Conservation (phyloP, 495 filamentous ascomycete genomes). For the Xylaria palmicola region DNA sequence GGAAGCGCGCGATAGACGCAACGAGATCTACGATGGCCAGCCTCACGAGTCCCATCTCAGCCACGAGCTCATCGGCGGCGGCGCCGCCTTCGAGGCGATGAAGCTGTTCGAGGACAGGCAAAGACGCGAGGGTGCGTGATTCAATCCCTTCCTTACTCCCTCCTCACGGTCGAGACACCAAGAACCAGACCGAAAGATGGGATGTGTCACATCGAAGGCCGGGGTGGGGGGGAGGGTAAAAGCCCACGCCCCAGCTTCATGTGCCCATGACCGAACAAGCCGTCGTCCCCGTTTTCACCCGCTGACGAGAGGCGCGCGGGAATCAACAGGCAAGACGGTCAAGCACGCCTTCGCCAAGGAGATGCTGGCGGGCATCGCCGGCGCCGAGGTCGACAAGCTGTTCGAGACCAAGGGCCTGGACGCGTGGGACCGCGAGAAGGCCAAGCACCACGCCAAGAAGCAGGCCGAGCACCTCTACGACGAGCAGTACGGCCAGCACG, state of each 20-base stretch:
- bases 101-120: conserved; percentile 77
- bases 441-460: conserved; percentile 64
- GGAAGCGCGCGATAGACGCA: conserved; percentile 53
- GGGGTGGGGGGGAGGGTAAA: too few relatives aligned
- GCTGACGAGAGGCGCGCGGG: background rate
- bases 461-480: conserved; percentile 64
- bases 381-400: conserved; percentile 75
- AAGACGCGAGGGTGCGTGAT: conserved; percentile 61
- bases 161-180: too few relatives aligned
- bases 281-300: too few relatives aligned
- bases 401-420: conserved; percentile 77
- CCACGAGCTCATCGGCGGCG: conserved; percentile 74
- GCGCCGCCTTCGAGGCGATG: conserved; percentile 76
- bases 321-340: conserved; percentile 63
- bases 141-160: background rate
- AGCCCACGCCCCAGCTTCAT: too few relatives aligned
- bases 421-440: conserved; percentile 59
- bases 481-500: conserved; percentile 51
- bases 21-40: conserved; percentile 54
- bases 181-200: too few relatives aligned
- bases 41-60: conserved; percentile 61
- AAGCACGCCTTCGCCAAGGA: conserved; percentile 78
- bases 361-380: conserved; percentile 66
- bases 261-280: background rate
- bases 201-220: too few relatives aligned